Evolutionary conservation across 805 yeast genomes (phyloP).

Genomic region (Candida wancherniae): DNA sequence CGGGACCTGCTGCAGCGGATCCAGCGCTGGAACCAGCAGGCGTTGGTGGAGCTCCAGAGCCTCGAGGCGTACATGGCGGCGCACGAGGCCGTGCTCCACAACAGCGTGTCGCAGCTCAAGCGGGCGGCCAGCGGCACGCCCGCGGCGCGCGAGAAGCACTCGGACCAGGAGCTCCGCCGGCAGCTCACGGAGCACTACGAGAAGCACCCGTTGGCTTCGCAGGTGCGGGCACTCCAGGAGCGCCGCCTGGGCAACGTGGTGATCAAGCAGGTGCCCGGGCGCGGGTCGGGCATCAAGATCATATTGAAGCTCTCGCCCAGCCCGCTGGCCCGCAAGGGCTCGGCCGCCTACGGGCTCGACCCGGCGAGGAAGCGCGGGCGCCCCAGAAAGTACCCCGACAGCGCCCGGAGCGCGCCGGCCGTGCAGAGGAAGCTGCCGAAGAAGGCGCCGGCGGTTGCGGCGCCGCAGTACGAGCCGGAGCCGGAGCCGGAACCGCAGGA

Average conservation of each 20-base stretch:
- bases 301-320: conserved; percentile 11
- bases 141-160: conserved; percentile 5
- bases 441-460: conserved; percentile 1
- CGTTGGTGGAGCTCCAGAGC: conserved; percentile 14
- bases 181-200: conserved; percentile 32
- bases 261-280: conserved; percentile 11
- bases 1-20: conserved; percentile 3
- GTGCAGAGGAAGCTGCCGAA: conserved; percentile 1
- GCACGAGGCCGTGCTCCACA: conserved; percentile 22
- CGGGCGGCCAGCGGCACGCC: conserved; percentile 10
- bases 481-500: background rate
- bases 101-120: conserved; percentile 25
- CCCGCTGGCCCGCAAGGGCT: background rate
- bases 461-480: background rate
- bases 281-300: conserved; percentile 12
- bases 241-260: conserved; percentile 14
- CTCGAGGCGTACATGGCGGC: conserved; percentile 28
- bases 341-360: background rate
- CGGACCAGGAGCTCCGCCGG: conserved; percentile 20
- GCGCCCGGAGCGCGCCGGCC: too few relatives aligned
- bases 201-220: conserved; percentile 33
- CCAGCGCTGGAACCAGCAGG: conserved; percentile 9
- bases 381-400: background rate
- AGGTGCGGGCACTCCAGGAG: conserved; percentile 33
- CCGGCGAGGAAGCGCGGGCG: background rate